phyloP scores from a whole-genome alignment of 1,284 basidiomycete species.

The Naganishia albida region DNA sequence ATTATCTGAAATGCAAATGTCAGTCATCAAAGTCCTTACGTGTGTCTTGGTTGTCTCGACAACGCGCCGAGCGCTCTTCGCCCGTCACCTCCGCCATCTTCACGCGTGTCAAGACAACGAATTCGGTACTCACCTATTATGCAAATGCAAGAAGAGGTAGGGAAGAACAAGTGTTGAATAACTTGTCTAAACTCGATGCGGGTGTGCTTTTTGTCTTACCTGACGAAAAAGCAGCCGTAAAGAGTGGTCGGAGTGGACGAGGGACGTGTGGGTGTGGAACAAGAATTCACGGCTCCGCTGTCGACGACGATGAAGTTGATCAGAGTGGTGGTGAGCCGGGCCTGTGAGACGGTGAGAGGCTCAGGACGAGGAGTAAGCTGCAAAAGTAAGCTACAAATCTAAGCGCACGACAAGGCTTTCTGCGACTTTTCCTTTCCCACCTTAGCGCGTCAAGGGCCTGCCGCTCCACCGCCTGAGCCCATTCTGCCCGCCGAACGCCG shows the following conservation, averaged over 20 bases:
- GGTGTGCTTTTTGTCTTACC: slow-evolving; percentile 34
- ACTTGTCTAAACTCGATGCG: slow-evolving; percentile 35
- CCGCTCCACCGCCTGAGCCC: background rate
- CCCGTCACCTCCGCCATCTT: background rate
- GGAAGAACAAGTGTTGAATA: slow-evolving; percentile 10
- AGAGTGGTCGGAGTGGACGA: slow-evolving; percentile 27
- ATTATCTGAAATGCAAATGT: slow-evolving; percentile 11
- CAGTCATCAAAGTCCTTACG: no score
- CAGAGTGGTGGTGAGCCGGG: slow-evolving; percentile 12
- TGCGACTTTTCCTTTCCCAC: background rate
- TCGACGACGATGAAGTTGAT: slow-evolving; percentile 11
- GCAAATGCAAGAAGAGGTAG: slow-evolving; percentile 5
- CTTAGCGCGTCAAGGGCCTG: background rate
- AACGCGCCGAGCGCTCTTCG: background rate
- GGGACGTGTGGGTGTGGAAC: slow-evolving; percentile 20
- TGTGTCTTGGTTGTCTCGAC: no score
- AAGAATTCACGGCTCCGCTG: background rate
- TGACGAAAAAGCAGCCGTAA: slow-evolving; percentile 35
- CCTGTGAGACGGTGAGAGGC: background rate
- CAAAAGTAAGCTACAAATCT: background rate
- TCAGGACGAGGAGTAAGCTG: background rate
- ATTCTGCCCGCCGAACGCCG: background rate
- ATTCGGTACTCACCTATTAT: slow-evolving; percentile 16
- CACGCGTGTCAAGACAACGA: background rate
- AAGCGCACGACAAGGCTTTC: background rate